Conservation (phyloP, 169 alveolate genomes). For the Fabrea salina region DNA sequence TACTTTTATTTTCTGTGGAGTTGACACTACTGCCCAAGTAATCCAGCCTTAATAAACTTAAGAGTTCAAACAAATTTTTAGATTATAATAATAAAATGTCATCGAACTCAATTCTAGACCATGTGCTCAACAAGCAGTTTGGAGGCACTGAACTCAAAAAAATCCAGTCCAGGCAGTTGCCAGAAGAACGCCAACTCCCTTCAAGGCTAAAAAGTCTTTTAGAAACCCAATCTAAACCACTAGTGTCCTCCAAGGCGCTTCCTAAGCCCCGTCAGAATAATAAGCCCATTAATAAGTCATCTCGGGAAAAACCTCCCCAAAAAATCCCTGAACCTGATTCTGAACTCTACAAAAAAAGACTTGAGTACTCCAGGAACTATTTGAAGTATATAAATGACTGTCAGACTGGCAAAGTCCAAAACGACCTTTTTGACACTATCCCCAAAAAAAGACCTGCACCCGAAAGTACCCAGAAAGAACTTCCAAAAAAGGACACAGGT, state of each 20-base stretch:
- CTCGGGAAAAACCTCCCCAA: not conserved
- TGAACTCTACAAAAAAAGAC: constrained; percentile 7
- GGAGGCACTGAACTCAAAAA: too few species aligned
- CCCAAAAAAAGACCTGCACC: not conserved
- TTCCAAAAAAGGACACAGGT: constrained; percentile 12
- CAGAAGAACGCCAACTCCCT: constrained; percentile 5
- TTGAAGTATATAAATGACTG: not conserved
- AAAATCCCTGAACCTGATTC: not conserved
- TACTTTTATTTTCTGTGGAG: constrained; percentile 82
- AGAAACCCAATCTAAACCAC: not conserved
- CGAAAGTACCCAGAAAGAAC: too few species aligned
- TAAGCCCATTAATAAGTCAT: not conserved
- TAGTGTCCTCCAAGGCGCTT: not conserved
- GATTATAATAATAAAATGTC: too few species aligned
- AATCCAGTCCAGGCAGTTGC: constrained; percentile 1
- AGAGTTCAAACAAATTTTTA: too few species aligned
- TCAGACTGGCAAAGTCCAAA: not conserved
- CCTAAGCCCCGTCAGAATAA: not conserved
- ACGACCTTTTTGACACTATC: constrained; percentile 9
- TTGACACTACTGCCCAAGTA: constrained; percentile 49
- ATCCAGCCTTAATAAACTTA: constrained; percentile 45
- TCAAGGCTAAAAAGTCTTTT: not conserved
- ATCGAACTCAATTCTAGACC: too few species aligned
- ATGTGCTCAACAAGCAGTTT: too few species aligned
- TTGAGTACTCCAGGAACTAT: constrained; percentile 29